These are phyloP conservation scores for Dendrobium chrysotoxum DNA, from an alignment of 106 monocot species.

Conservation along the genomic window DNA sequence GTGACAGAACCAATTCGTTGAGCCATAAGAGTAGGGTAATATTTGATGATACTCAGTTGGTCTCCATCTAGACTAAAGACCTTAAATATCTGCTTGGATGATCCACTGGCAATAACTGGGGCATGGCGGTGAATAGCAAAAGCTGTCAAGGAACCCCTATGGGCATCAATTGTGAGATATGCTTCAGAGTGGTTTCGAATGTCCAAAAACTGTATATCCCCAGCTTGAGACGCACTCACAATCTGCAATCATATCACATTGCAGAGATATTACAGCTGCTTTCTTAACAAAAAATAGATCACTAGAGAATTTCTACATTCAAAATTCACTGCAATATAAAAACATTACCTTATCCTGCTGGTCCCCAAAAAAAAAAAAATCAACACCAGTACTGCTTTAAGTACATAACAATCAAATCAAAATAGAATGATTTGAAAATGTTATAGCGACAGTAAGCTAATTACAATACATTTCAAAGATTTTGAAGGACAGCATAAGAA, in stretches of 20 bases:
- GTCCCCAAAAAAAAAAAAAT: too few relatives aligned
- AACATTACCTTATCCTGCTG: not conserved
- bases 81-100: slow-evolving; percentile 87
- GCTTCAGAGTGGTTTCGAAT: slow-evolving; percentile 42
- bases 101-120: slow-evolving; percentile 91
- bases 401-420: too few relatives aligned
- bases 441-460: too few relatives aligned
- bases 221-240: slow-evolving; percentile 93
- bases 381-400: too few relatives aligned
- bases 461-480: too few relatives aligned
- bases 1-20: slow-evolving; percentile 84
- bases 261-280: not conserved
- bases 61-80: slow-evolving; percentile 79
- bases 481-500: too few relatives aligned
- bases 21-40: slow-evolving; percentile 84
- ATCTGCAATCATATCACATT: slow-evolving; percentile 37
- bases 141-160: slow-evolving; percentile 82
- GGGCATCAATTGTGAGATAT: slow-evolving; percentile 78
- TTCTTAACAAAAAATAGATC: not conserved
- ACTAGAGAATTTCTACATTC: not conserved
- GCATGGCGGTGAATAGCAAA: slow-evolving; percentile 71
- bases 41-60: slow-evolving; percentile 64
- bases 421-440: too few relatives aligned
- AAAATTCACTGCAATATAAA: not conserved
- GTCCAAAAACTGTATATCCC: slow-evolving; percentile 81